Conservation (phyloP, 345 rosid species). For the Hypericum androsaemum region DNA sequence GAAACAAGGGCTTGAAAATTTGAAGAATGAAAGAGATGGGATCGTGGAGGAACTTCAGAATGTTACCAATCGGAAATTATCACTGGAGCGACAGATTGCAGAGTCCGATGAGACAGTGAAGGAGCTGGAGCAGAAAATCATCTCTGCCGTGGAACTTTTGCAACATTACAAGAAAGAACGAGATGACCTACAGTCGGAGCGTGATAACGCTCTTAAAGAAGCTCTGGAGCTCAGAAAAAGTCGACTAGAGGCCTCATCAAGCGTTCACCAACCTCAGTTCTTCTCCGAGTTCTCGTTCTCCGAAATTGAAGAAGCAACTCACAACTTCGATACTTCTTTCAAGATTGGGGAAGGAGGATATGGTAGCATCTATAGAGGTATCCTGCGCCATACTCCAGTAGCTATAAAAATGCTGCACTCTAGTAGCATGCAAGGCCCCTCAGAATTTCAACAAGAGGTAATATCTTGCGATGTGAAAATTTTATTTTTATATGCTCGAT, state of each 20-base stretch:
- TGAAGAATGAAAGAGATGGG: no score
- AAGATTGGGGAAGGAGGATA: constrained; percentile 25
- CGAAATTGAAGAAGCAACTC: constrained; percentile 32
- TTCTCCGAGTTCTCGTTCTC: constrained; percentile 17
- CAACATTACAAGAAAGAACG: constrained; percentile 17
- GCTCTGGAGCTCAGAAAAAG: constrained; percentile 24
- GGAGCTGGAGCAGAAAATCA: constrained; percentile 12
- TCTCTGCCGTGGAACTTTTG: constrained; percentile 14
- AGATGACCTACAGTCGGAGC: constrained; percentile 26
- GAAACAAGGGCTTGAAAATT: no score
- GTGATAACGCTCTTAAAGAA: constrained; percentile 20
- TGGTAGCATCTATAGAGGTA: constrained; percentile 29
- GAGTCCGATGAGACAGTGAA: constrained; percentile 1
- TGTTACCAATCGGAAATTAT: no score
- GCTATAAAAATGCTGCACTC: constrained; percentile 28
- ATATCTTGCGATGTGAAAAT: background rate
- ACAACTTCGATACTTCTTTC: constrained; percentile 16
- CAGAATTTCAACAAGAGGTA: constrained; percentile 26
- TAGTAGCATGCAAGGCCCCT: constrained; percentile 13
- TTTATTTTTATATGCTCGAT: background rate
- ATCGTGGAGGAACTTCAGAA: no score
- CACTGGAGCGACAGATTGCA: background rate
- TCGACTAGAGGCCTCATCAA: constrained; percentile 20
- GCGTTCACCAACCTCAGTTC: constrained; percentile 11
- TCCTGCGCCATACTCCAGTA: constrained; percentile 27